Percentiles rank a stretch among this genome's conserved stretches.
phyloP scores from a whole-genome alignment of 2,329 filamentous ascomycete genomes.

The Daldinia sp. region DNA sequence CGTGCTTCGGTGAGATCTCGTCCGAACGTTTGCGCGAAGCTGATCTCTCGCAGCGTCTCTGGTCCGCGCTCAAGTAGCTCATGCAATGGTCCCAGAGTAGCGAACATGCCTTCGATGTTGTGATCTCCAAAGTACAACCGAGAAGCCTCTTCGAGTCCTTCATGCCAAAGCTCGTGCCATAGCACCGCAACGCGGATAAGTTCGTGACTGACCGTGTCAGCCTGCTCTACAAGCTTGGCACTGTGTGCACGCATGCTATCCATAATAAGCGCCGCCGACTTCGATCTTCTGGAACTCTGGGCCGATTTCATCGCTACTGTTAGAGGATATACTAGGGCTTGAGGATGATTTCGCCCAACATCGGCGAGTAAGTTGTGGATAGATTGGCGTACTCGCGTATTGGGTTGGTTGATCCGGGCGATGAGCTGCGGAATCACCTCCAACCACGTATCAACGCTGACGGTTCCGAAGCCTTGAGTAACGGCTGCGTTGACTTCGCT shows the following conservation, averaged over 20 bases:
- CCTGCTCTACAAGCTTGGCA: slow-evolving; percentile 91
- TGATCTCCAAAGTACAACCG: slow-evolving; percentile 97
- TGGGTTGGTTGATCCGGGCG: slow-evolving; percentile 96
- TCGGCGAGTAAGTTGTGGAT: slow-evolving; percentile 94
- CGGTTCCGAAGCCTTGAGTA: slow-evolving; percentile 88
- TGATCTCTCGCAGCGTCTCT: slow-evolving; percentile 94
- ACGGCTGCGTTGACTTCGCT: slow-evolving; percentile 89
- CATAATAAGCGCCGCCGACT: slow-evolving; percentile 94
- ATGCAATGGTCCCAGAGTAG: slow-evolving; percentile 88
- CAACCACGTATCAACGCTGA: slow-evolving; percentile 98
- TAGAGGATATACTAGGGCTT: slow-evolving; percentile 95
- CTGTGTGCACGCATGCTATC: slow-evolving; percentile 98
- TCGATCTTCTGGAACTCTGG: slow-evolving; percentile 83
- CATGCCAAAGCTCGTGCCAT: slow-evolving; percentile 99
- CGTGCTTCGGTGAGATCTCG: slow-evolving; percentile 94
- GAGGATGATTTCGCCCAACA: slow-evolving; percentile 92
- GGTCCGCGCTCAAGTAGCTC: slow-evolving; percentile 91
- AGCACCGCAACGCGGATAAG: slow-evolving; percentile 96
- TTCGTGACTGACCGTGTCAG: slow-evolving; percentile 94
- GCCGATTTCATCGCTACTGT: slow-evolving; percentile 97
- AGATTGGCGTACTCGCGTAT: slow-evolving; percentile 85
- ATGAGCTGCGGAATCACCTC: slow-evolving; percentile 98
- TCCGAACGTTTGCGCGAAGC: slow-evolving; percentile 97
- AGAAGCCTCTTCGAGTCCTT: slow-evolving; percentile 95
- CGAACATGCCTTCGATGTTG: slow-evolving; percentile 98